Evolutionary conservation across 2,329 filamentous ascomycete genomes (phyloP), one percentile per base, ranked within the genome.

Genomic region (Scytalidium lignicola): DNA sequence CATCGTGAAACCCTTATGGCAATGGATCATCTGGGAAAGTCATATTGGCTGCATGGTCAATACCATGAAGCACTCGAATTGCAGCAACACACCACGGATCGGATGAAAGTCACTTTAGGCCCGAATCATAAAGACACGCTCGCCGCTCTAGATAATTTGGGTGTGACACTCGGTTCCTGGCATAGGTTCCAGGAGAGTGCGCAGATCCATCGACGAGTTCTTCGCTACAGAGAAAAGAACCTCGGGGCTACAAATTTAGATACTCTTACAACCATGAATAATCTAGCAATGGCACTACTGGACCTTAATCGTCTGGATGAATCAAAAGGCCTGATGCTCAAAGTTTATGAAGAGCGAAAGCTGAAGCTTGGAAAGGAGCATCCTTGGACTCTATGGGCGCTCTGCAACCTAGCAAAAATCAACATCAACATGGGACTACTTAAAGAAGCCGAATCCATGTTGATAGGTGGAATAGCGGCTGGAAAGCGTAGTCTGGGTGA

Each of bases 41-140:
- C 41, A 49, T 51, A 57, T 49, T 58, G 40, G 55, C 51, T 41
- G 49, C 47, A 48, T 26, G 47, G 46, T 44, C 37, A 46, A 18
- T 44, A 46, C 43, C 23, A 76, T 74, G 73, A 62, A 62, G 42
- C 48, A 59, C 4, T 76, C 71, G 71, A 58, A 58, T 1, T 60
- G 65, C 47, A 26, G 23, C 23, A 26, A 26, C 23, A 26, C 23
- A 10, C 23, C 23, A 57, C 40, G 43, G 52, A 49, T 51, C 29
- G 26, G 47, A 49, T 37, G 42, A 44, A 26, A 55, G 42, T 21
- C 28, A 47, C 26, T 23, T 57, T 41, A 41, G 56, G 55, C 29
- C 12, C 47, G 10, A 48, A 57, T 29, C 47, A 60, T 47, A 43
- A 50, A 19, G 47, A 44, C 39, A 57, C 57, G 20, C 42, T 58